These are phyloP conservation scores for Leishmania arabica DNA, from an alignment of 208 protist genomes.

Conservation along the genomic window DNA sequence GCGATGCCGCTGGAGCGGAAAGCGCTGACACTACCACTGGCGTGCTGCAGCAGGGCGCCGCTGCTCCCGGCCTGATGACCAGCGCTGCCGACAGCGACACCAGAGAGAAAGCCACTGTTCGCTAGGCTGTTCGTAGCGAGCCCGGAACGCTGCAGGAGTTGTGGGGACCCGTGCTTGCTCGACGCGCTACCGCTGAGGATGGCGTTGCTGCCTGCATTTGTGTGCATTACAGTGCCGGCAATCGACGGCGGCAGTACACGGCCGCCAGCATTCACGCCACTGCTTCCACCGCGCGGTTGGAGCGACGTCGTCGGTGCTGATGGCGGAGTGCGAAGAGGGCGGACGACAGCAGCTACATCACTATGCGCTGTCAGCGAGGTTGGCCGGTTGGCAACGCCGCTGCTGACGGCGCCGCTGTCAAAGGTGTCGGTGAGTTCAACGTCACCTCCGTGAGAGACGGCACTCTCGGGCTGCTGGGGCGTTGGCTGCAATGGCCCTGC, in stretches of 20 bases:
- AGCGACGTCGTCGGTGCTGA: conserved; percentile 12
- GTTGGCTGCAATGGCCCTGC: neutral
- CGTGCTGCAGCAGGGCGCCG: neutral
- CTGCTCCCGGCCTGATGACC: neutral
- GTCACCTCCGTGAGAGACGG: neutral
- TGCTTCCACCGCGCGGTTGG: conserved; percentile 5
- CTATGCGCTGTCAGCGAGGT: neutral
- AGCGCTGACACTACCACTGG: neutral
- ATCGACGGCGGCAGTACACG: neutral
- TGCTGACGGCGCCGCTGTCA: neutral
- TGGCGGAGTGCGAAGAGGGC: conserved; percentile 8
- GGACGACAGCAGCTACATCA: neutral
- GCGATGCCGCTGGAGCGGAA: conserved; percentile 1
- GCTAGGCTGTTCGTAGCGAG: neutral
- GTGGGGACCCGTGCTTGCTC: conserved; percentile 17
- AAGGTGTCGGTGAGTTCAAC: neutral
- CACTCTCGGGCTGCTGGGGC: neutral
- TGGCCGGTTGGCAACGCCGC: neutral
- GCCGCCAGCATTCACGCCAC: neutral
- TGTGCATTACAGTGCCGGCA: neutral
- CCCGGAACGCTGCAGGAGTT: conserved; percentile 3
- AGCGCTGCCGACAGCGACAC: neutral
- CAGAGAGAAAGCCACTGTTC: conserved; percentile 11
- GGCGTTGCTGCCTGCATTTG: neutral
- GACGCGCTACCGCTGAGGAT: conserved; percentile 1